Base-by-base conservation (phyloP, 2,329 filamentous ascomycete genomes). In the Didymella keratinophila region DNA sequence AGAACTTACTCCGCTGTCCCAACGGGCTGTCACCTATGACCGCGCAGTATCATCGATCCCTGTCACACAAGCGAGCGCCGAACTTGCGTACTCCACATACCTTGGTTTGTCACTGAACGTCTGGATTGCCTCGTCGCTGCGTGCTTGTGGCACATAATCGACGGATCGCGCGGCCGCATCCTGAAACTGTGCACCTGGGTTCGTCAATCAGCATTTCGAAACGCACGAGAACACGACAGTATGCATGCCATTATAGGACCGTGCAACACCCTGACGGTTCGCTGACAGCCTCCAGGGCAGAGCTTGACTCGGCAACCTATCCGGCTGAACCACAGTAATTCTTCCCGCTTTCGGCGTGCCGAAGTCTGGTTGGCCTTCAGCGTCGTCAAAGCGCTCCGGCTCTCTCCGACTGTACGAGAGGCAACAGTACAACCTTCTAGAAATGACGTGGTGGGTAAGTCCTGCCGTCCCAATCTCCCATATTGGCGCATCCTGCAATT, bases 381-480 rank as follows among this genome's bases (percentile, higher is more conserved):
- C 36, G 28, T 44, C 25, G 27, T 34, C 37, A 20, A 39, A 28
- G 48, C 47, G 36, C 25, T 45, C 54, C 54, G 48, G 34, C 28
- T 34, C 36, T 20, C 14, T 48, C 49, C 43, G 55, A 42, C 20
- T 32, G 41, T 44, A 27, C 27, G 27, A 45, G 43, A 51, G 48
- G 32, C 32, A 36, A 36, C 32, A 5, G 32, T n/a, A 36, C 27
- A 43, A 42, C 42, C 43, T 46, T 46, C 51, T 42, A 39, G 7
- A 39, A 44, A 18, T 46, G 52, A 45, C 53, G 20, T 41, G 50
- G 53, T 27, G 46, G 34, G 18, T 32, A n/a, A 18, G 32, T 44
- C 45, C n/a, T 50, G 50, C 56, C 56, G 50, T 51, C 21, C 45
- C n/a, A 46, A 54, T 58, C 34, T 58, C 50, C 39, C 50, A 42